Conservation (phyloP, 1,139 yeast genomes). For the Suhomyces guaymorum region DNA sequence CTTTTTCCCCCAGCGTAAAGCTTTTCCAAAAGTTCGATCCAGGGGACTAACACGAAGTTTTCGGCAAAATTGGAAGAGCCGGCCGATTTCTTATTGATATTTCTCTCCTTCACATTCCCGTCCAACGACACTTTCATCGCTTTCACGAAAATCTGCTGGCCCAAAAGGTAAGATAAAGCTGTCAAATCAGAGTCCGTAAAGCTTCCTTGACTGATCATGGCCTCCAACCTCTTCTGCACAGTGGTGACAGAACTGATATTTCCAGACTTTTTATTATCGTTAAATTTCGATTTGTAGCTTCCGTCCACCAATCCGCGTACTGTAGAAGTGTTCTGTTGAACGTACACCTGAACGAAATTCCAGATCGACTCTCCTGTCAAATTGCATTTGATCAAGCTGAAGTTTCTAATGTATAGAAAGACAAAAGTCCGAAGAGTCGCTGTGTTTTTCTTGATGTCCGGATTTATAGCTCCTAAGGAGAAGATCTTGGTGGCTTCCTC, state of each 20-base stretch:
- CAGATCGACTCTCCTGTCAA: constrained; percentile 61
- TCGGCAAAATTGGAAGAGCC: constrained; percentile 47
- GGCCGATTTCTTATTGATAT: constrained; percentile 20
- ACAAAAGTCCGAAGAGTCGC: constrained; percentile 49
- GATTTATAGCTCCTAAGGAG: constrained; percentile 69
- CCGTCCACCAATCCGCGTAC: constrained; percentile 62
- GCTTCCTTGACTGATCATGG: constrained; percentile 44
- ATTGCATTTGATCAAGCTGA: constrained; percentile 57
- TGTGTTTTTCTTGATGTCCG: constrained; percentile 60
- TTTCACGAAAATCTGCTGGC: constrained; percentile 26
- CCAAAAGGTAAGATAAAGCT: constrained; percentile 45
- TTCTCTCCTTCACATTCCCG: constrained; percentile 13
- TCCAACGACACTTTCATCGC: constrained; percentile 10
- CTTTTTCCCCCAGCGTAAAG: constrained; percentile 59
- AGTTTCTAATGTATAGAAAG: constrained; percentile 50
- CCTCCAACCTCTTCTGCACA: constrained; percentile 48
- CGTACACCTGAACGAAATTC: constrained; percentile 60
- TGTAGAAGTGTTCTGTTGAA: constrained; percentile 41
- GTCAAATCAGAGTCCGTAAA: constrained; percentile 47
- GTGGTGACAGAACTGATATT: constrained; percentile 46
- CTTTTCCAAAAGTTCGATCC: constrained; percentile 61
- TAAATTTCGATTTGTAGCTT: constrained; percentile 45
- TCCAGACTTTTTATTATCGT: constrained; percentile 53
- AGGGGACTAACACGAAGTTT: constrained; percentile 50
- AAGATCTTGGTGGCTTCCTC: constrained; percentile 60